Evolutionary conservation across 2,329 filamentous ascomycete species (phyloP), one percentile per base, ranked within the genome.

Genomic region (Diaporthe citrichinensis): DNA sequence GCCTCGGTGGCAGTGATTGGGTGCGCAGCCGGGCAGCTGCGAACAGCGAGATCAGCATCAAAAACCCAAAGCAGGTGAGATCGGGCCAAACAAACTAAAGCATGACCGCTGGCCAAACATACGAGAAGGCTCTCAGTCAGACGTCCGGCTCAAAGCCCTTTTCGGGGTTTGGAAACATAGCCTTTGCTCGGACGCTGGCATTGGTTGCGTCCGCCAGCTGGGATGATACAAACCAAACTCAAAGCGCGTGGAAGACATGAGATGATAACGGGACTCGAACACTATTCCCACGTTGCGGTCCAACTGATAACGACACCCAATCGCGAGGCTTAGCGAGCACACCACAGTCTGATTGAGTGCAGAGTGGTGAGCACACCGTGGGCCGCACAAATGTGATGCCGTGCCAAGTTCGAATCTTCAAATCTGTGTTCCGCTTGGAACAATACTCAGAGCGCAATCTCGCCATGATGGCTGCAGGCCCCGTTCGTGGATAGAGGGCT

Each of bases 51-150:
- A 55, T 55, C 31, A 69, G 65, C 49, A 41, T 55, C 15, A 28
- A 12, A 39, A 69, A 55, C 49, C n/a, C 49, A 41, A 55, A 55
- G 65, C 49, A 41, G 49, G 49, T 28, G 34, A 69, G 46, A 69
- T 69, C 49, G 65, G 65, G 65, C 65, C 65, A 69, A 69, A 69
- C 65, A 69, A 69, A 55, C 65, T 55, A 69, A 41, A 69, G 49
- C 31, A 17, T 41, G 31, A 15, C 46, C 8, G 34, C 49, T 46
- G 23, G 34, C 65, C 65, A 69, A 39, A 53, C 41, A 55, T 39
- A 69, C 31, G 34, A 55, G n/a, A 69, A 69, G 49, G 65, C 65
- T 69, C n/a, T 36, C 49, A 41, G 34, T 7, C 49, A 69, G 49
- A 55, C n/a, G 17, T 41, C 65, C 65, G 41, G 65, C 46, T 7